Base-by-base conservation (phyloP, 805 yeast genomes). In the Candida caryicola region DNA sequence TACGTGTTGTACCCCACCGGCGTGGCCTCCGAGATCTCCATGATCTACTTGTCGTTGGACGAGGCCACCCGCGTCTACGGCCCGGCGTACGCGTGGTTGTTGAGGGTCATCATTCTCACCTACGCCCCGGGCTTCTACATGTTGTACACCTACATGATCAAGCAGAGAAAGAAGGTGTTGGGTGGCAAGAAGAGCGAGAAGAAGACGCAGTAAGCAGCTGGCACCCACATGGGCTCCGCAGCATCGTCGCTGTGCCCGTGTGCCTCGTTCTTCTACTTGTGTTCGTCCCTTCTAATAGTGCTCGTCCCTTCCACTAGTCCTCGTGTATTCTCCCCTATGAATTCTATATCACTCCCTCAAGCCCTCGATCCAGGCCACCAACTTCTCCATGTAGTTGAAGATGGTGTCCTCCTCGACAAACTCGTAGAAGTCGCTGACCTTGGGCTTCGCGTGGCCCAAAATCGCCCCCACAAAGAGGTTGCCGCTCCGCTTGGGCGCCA, bases 51-150 rank as follows among this genome's bases (percentile, higher is more conserved):
- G 39, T 81, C 96, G 0, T 69, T 91, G 36, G 74, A 72, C n/a
- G 77, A 75, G 33, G 95, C 96, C n/a, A 73, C 66, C 36, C 46
- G 49, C 33, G 73, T 52, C 23, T 69, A 71, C 35, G 82, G 84
- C 4, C 44, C 47, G 0, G 60, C 70, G 63, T 80, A 77, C 62
- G 74, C 79, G 29, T 70, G 73, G 55, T 60, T 77, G 39, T 69
- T 89, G 47, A 68, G 79, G 37, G 69, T 61, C 1, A 68, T 79
- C 36, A 69, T 91, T 64, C 58, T 76, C 21, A 71, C 82, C 5
- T 93, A 91, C 59, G 71, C 82, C 23, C 97, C 98, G 7, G 95
- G 97, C 2, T 78, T 90, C 60, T 89, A 87, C 59, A 74, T 82
- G 51, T 69, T 93, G 52, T 93, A 80, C 66, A 73, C 84, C 10